Evolutionary conservation across 179 eudicot species (phyloP), one percentile per base, ranked within the genome.

Genomic region (Spergularia azorica): DNA sequence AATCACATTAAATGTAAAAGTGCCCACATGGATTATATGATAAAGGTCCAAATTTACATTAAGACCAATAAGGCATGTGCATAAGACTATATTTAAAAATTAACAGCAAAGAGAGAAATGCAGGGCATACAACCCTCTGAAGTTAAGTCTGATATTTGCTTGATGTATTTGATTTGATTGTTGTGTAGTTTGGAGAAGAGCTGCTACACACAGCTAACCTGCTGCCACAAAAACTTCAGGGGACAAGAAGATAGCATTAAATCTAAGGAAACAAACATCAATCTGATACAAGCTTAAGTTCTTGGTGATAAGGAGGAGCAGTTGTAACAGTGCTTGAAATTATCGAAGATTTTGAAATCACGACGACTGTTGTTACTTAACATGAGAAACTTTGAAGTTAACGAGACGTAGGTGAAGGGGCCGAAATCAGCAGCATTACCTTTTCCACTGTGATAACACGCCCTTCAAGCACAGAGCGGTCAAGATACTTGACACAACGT

Each of bases 91-190:
- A 79, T 20, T 56, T 74, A 26, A 26, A 26, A 26, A 26, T 0
- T 26, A 79, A 50, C 69, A 54, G 74, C 67, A 76, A 78, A 79
- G 77, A 81, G 89, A 93, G 90, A 89, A 90, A 87, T 90, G 92
- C 86, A 89, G 98, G 97, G 93, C 93, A 90, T 26, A 93, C 99
- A 91, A 90, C 98, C 98, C 95, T 89, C 88, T 84, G 91, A 75
- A 74, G 68, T 74, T 81, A 71, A 85, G 89, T 90, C 92, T 87
- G 95, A 87, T 75, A 85, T 87, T 92, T 87, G 93, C 90, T 84
- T 78, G 88, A 75, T 74, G 88, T 65, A 83, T 81, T 90, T 93
- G 98, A 87, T 88, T 88, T 88, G 87, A 78, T 86, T 81, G 84
- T 84, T 89, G 89, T 84, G 89, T 73, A 81, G 88, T 89, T 91